Conservation (phyloP, 305 asterid species). For the Solanum hybrid region DNA sequence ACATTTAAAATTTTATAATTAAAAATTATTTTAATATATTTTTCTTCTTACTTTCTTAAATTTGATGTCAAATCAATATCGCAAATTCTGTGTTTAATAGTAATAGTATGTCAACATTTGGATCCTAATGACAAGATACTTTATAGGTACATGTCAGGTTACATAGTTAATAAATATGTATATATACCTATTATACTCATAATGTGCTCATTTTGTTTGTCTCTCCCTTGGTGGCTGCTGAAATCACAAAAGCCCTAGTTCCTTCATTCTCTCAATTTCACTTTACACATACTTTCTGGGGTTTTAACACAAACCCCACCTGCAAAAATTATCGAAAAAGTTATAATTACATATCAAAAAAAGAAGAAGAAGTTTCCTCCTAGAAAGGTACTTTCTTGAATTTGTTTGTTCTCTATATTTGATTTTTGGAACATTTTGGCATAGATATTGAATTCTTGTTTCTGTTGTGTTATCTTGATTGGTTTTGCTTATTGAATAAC, state of each 20-base stretch:
- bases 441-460: background rate
- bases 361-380: background rate
- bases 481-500: background rate
- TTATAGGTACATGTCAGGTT: background rate
- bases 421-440: background rate
- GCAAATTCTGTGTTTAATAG: background rate
- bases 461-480: background rate
- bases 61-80: background rate
- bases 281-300: background rate
- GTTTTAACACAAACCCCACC: background rate
- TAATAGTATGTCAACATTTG: background rate
- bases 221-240: background rate
- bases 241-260: background rate
- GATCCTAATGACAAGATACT: background rate
- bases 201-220: background rate
- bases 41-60: background rate
- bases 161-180: background rate
- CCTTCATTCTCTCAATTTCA: background rate
- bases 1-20: background rate
- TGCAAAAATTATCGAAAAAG: background rate
- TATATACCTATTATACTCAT: background rate
- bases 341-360: background rate
- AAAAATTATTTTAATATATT: too few species aligned
- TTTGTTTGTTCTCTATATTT: background rate
- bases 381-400: background rate